Evolutionary conservation across 495 filamentous ascomycete species (phyloP), one percentile per base, ranked within the genome.

Genomic region (Penicillium riverlandense): DNA sequence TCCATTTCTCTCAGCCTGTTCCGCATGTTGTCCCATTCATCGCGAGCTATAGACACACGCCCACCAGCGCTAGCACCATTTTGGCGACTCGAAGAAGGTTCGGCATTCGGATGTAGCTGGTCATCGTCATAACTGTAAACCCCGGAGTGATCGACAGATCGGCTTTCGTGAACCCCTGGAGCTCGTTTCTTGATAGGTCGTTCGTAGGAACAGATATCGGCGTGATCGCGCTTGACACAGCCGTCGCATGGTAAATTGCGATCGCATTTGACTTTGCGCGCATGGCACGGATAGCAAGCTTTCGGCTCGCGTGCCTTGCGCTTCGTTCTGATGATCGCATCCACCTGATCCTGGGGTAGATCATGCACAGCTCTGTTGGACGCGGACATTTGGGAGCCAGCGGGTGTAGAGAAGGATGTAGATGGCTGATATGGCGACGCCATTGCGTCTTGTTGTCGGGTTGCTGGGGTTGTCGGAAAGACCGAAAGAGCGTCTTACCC

Each of bases 241-340:
- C 83, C 82, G 53, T 85, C 79, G 58, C 83, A 87, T 1, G 83
- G 83, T 37, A 80, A 70, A 43, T 84, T 80, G 52, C 84, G 82
- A 61, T 85, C 82, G 55, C 83, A 87, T 65, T 83, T 86, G 35
- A 86, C 83, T 52, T 87, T 87, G 15, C 83, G 71, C 59, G 83
- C 80, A 48, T 84, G 71, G 60, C 83, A 86, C 28, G 83, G 82
- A 68, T 83, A 87, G 60, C 83, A 87, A 31, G 83, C 82, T 47
- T 71, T 71, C 6, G 70, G 70, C 38, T 70, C 66, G 11, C 70
- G 68, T 16, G 67, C 68, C 45, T 72, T 72, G 40, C 68, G 63
- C 51, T 74, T 74, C 29, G 67, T 68, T 38, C 70, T 65, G 43
- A 74, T 74, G 28, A 74, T 74, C 32, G 70, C 70, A 44, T 74